These are phyloP conservation scores for Kentomonas sorsogonicus DNA, from an alignment of 208 protist species.

Conservation along the genomic window DNA sequence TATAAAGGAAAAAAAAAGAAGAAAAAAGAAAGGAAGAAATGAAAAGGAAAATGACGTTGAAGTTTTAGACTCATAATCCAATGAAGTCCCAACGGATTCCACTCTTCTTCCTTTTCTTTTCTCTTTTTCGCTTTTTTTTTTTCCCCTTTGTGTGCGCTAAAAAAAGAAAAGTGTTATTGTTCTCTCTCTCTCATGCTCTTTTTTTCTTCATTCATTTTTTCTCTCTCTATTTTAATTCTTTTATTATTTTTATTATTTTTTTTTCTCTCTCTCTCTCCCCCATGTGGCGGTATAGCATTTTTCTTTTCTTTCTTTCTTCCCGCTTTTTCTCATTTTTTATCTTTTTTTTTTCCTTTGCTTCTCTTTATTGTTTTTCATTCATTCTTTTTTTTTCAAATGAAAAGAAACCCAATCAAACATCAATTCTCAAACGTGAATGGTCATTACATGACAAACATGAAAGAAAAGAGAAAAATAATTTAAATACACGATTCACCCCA, in stretches of 20 bases:
- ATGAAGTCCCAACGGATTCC: too few species aligned
- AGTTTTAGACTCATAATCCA: too few species aligned
- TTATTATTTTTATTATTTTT: neutral
- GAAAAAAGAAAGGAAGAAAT: neutral
- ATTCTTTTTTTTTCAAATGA: slow-evolving; percentile 1
- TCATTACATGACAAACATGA: neutral
- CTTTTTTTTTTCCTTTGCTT: slow-evolving; percentile 6
- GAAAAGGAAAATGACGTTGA: too few species aligned
- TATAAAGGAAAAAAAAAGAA: neutral
- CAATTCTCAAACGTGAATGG: neutral
- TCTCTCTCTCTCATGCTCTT: too few species aligned
- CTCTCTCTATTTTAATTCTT: slow-evolving; percentile 2
- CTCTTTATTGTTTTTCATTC: neutral
- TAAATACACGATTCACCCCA: too few species aligned
- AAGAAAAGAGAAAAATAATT: neutral
- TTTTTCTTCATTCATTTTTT: slow-evolving; percentile 12
- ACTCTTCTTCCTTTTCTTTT: too few species aligned
- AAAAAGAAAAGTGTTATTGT: too few species aligned
- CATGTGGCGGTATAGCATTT: slow-evolving; percentile 1
- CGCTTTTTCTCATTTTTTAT: neutral
- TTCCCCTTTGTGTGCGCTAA: too few species aligned
- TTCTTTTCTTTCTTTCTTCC: slow-evolving; percentile 5
- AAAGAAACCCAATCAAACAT: neutral
- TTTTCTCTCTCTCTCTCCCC: neutral
- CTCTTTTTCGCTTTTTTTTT: too few species aligned